Base-by-base conservation (phyloP, 176 grass and related monocot genomes). In the Elymus sibiricus region DNA sequence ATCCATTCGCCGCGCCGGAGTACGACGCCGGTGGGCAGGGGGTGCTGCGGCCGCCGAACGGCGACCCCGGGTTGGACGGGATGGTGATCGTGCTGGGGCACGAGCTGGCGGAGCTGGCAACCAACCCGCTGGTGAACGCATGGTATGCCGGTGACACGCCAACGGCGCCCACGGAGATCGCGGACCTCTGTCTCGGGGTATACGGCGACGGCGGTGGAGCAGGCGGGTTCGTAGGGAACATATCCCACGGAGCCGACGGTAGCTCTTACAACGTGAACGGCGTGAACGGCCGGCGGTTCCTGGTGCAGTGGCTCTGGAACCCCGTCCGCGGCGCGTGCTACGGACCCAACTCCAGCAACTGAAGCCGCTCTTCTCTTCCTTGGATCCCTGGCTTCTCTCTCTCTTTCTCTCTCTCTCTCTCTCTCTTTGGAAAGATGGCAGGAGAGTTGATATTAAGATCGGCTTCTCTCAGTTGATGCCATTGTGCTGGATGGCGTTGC, bases 241-340 rank as follows among this genome's bases (percentile, higher is more conserved):
- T 99, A 46, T 92, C 64, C 27, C 86, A 43, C 24, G 79, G 68
- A 37, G 43, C 88, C 17, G 88, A 89, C 35, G 97, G 94, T 35
- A 74, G 5, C 28, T 71, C 90, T 12, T 99, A 94, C 87, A 99
- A 96, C 68, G 62, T 96, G 9, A 89, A 95, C 56, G 97, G 97
- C 26, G 74, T 87, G 62, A 92, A 94, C 49, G 94, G 97, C 31
- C 83, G 94, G 35, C 88, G 87, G 46, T 99, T 96, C 82, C 63
- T 99, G 28, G 74, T 99, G 76, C 94, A 94, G 90, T 99, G 97
- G 97, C 56, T 99, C 58, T 99, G 97, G 97, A 89, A 95, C 80
- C 88, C 70, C 1, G 82, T 87, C 26, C 86, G 73, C 49, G 80
- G 83, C 42, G 70, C 78, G 66, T 99, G 94, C 67, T 92, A 88